Conservation (phyloP, 805 yeast genomes). For the Yarrowia alimentaria region DNA sequence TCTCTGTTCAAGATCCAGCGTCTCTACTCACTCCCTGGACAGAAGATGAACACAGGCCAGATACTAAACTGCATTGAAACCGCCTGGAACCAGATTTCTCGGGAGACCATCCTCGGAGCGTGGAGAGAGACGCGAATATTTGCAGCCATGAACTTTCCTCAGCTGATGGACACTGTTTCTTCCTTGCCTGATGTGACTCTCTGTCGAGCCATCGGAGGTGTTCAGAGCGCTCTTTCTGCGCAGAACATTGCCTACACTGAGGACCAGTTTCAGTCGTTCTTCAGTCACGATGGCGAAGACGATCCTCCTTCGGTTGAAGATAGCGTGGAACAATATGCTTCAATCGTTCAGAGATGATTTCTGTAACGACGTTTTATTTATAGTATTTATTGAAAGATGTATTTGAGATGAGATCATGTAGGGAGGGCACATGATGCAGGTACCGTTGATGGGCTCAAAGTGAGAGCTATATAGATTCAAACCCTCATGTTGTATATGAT, state of each 20-base stretch:
- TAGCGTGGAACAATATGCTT: slow-evolving; percentile 10
- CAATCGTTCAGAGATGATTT: slow-evolving; percentile 10
- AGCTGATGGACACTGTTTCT: neutral
- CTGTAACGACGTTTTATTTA: slow-evolving; percentile 6
- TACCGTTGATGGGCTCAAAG: no score
- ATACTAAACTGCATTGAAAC: neutral
- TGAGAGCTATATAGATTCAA: no score
- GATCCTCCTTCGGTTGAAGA: slow-evolving; percentile 4
- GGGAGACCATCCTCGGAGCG: slow-evolving; percentile 4
- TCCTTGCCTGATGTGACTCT: slow-evolving; percentile 12
- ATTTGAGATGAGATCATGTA: no score
- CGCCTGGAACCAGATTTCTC: slow-evolving; percentile 2
- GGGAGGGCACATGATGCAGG: neutral
- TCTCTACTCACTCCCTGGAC: neutral
- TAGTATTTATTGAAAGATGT: slow-evolving; percentile 5
- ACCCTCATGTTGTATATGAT: no score
- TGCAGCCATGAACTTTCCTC: slow-evolving; percentile 10
- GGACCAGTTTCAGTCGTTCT: slow-evolving; percentile 11
- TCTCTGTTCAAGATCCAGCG: slow-evolving; percentile 12
- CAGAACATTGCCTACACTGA: neutral
- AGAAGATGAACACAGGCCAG: slow-evolving; percentile 2
- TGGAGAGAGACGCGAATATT: slow-evolving; percentile 17
- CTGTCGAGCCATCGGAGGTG: slow-evolving; percentile 1
- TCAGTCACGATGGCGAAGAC: slow-evolving; percentile 15
- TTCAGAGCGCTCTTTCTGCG: neutral